Evolutionary conservation across 1,284 basidiomycete species (phyloP), one percentile per base, ranked within the genome.

Genomic region (Rhodotorula mucilaginosa): DNA sequence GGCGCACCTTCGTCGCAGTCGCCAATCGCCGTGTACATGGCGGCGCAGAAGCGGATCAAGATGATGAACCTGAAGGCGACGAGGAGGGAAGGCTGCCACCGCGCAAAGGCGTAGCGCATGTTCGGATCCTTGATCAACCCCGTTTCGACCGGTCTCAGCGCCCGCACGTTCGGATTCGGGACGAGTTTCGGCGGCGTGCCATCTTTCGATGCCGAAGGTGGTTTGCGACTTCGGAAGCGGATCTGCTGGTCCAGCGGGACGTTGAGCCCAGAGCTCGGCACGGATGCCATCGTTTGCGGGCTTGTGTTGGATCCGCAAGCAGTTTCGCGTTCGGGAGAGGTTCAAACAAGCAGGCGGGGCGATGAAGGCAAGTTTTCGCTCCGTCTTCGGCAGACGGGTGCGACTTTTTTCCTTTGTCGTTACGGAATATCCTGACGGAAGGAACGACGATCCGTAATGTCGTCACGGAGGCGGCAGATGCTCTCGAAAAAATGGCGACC

Each of bases 1-100:
- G 56, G 74, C 84, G 71, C 71, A 93, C 94, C 92, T 87, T 99
- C 97, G 79, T 99, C 97, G 78, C 97, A 99, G 81, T 99, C 97
- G 72, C 97, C 92, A 77, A 93, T 91, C 12, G 71, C 62, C n/a
- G 90, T 88, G 80, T 95, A 98, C 92, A 97, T 96, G 5, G 94
- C 96, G 5, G 87, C 89, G n/a, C 87, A 84, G 58, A 95, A 86
- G 39, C 96, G 87, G 26, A 95, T 81, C 56, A 98, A 86, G 61
- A 97, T 83, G 57, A 98, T 81, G 58, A 96, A 86, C 61, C 94
- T 87, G 73, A 97, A 84, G 13, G 93, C 93, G 18, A 91, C 83
- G 26, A 88, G 89, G 77, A 94, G 89, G 70, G 87, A 87, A 49
- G 94, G 93, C 67, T 87, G 86, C 88, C 92, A 93, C 84, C 92